Base-by-base conservation (phyloP, 2,329 filamentous ascomycete species). In the Fusarium nodosum region DNA sequence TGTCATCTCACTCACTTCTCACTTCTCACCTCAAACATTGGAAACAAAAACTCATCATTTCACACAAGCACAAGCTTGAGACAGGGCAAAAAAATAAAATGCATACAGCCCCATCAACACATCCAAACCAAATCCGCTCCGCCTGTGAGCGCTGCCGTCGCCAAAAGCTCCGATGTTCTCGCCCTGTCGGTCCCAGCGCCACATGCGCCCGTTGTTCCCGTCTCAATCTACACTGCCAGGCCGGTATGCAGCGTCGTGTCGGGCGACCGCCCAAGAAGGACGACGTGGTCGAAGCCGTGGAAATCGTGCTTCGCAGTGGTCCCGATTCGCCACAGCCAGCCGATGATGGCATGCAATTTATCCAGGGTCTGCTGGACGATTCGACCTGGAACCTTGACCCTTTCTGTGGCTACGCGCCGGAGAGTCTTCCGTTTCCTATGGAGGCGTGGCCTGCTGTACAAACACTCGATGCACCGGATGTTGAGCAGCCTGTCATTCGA, bases 141-240 rank as follows among this genome's bases (percentile, higher is more conserved):
- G 75, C 77, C 8, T 79, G 77, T 56, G 76, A 79, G 65, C 69
- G 76, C 42, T 79, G 77, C 20, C 77, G 77, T 10, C 66, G 72
- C 13, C 77, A 78, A 44, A 79, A 79, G 54, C 71, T 79, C 8
- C 74, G 75, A 31, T 79, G 77, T 63, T 69, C 69, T 10, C 77
- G 76, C 20, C 71, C 72, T 26, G 48, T 68, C 28, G 45, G 68
- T 22, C 41, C 71, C 9, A 58, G 66, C 3, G 45, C 62, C 1
- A 73, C 74, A 5, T 79, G 77, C 56, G 61, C 71, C 18, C 73
- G 76, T 20, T 79, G 77, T 60, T 48, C 68, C 39, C 71, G 75
- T 52, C 76, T 78, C 20, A 64, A 66, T 7, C 61, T 78, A 8
- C 52, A 69, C 9, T 79, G 77, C 48, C 66, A 75, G 41, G 53